Conservation (phyloP, 306 rosid species). For the Amphicarpaea edgeworthii region DNA sequence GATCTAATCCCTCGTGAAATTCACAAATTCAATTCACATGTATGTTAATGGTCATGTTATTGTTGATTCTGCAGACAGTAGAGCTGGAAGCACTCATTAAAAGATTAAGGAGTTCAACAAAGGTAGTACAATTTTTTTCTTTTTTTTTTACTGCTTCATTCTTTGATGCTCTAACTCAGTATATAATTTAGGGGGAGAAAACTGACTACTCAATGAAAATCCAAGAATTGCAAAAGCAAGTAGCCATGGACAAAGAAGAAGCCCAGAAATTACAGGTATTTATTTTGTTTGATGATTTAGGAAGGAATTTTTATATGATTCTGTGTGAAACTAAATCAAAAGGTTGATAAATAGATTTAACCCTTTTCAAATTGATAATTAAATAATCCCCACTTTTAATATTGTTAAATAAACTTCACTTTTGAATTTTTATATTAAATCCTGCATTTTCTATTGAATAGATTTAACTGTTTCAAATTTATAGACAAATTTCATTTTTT, state of each 20-base stretch:
- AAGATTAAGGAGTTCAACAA: constrained; percentile 75
- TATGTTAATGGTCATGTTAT: constrained; percentile 26
- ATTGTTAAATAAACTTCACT: neutral
- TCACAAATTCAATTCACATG: too few relatives aligned
- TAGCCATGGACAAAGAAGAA: constrained; percentile 92
- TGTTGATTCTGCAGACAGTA: constrained; percentile 60
- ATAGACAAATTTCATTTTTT: constrained; percentile 8
- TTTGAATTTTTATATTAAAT: constrained; percentile 6
- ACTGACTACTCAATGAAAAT: constrained; percentile 78
- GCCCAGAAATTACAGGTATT: constrained; percentile 84
- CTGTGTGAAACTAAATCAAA: neutral
- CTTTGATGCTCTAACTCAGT: constrained; percentile 21
- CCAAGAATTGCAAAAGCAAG: constrained; percentile 90
- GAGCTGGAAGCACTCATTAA: constrained; percentile 86
- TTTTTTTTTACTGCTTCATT: constrained; percentile 35
- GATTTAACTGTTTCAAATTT: constrained; percentile 20
- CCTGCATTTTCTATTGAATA: neutral
- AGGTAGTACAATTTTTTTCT: constrained; percentile 53
- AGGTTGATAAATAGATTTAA: constrained; percentile 23
- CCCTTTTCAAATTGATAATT: neutral
- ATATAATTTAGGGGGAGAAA: constrained; percentile 77
- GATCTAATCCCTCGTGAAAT: neutral
- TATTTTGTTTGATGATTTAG: constrained; percentile 32
- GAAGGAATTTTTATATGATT: constrained; percentile 16
- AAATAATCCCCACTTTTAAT: neutral